Percentiles rank a stretch among this genome's conserved stretches.
These are phyloP conservation scores for Penicillium freii DNA, from an alignment of 2,329 filamentous ascomycete genomes.

Conservation along the genomic window DNA sequence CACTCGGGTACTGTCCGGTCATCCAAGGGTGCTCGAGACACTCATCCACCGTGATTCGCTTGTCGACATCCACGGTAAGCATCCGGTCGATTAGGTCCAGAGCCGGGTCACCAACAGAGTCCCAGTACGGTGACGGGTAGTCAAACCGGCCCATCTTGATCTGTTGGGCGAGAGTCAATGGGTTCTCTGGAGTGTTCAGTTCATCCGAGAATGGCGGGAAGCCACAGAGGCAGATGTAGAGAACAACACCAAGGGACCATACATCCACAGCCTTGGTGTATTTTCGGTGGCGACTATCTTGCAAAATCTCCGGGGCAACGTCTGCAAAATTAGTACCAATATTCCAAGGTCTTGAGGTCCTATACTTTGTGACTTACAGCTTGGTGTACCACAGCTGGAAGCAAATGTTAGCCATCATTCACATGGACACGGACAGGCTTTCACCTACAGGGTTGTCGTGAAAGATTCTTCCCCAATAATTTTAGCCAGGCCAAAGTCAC, in stretches of 20 bases:
- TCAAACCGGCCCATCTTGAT: slow-evolving; percentile 87
- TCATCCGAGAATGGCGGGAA: slow-evolving; percentile 98
- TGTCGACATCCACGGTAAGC: slow-evolving; percentile 82
- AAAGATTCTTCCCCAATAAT: slow-evolving; percentile 99
- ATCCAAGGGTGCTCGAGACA: slow-evolving; percentile 92
- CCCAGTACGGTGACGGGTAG: slow-evolving; percentile 96
- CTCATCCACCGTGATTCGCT: slow-evolving; percentile 83
- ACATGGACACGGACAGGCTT: background rate
- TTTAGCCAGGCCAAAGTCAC: slow-evolving; percentile 95
- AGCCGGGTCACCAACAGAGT: slow-evolving; percentile 79
- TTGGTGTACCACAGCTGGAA: slow-evolving; percentile 77
- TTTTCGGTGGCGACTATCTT: slow-evolving; percentile 74
- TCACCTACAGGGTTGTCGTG: slow-evolving; percentile 76
- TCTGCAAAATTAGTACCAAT: slow-evolving; percentile 48
- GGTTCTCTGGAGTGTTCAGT: slow-evolving; percentile 74
- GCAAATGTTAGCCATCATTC: slow-evolving; percentile 23
- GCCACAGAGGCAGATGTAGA: slow-evolving; percentile 95
- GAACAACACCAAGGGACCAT: slow-evolving; percentile 95
- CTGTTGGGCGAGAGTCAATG: slow-evolving; percentile 82
- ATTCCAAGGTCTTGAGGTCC: background rate
- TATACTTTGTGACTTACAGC: slow-evolving; percentile 54
- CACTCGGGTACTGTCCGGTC: slow-evolving; percentile 58
- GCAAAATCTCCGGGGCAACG: slow-evolving; percentile 91
- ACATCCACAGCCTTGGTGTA: slow-evolving; percentile 95
- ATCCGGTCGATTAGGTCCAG: slow-evolving; percentile 92